Conservation (phyloP, 192 early-diverging fungal genomes). For the Chytriomyces sp. region DNA sequence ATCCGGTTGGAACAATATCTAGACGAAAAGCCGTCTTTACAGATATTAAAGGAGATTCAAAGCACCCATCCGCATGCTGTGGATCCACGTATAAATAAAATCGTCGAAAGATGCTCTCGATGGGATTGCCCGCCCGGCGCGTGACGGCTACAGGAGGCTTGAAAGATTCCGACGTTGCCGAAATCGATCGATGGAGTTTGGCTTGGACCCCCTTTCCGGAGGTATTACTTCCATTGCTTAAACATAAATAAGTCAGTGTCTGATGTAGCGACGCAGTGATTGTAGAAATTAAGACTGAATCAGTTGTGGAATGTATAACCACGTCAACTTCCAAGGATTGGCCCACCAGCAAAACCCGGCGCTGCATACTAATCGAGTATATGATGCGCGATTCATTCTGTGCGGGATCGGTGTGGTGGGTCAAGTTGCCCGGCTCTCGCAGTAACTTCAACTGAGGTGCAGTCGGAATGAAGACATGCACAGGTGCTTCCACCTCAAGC, state of each 20-base stretch:
- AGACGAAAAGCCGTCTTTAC: slow-evolving; percentile 1
- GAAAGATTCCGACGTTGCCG: background rate
- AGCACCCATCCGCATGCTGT: background rate
- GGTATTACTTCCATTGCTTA: background rate
- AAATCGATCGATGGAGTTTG: background rate
- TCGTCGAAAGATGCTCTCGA: background rate
- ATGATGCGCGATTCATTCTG: background rate
- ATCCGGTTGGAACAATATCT: background rate
- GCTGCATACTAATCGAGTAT: background rate
- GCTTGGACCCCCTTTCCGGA: background rate
- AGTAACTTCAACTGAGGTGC: background rate
- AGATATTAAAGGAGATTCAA: slow-evolving; percentile 2
- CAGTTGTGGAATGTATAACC: background rate
- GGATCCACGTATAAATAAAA: background rate
- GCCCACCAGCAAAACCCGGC: background rate
- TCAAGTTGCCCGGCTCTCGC: background rate
- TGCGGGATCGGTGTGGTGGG: background rate
- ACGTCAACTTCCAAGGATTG: background rate
- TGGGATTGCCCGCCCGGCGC: background rate
- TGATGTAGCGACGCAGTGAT: background rate
- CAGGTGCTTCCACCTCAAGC: slow-evolving; percentile 2
- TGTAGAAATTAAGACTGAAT: background rate
- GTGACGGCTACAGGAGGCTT: background rate
- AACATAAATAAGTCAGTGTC: background rate
- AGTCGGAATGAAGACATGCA: background rate